phyloP scores from a whole-genome alignment of 345 rosid species.

The Passiflora organensis region DNA sequence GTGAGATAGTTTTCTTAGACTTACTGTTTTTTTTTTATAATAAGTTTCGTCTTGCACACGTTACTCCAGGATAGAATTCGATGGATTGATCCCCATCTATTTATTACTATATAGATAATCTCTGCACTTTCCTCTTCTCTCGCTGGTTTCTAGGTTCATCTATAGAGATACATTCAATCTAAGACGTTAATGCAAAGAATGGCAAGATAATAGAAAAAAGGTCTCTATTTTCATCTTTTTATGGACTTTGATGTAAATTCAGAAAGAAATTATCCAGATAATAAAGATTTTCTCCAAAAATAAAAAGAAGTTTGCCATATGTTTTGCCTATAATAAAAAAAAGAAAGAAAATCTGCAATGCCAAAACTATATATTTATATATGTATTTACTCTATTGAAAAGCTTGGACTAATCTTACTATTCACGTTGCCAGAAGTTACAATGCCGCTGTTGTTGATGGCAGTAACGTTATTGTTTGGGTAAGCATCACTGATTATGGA shows the following conservation, averaged over 20 bases:
- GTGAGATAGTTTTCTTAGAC: conserved; percentile 30
- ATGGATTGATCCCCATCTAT: no score
- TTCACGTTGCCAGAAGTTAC: conserved; percentile 19
- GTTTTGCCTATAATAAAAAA: conserved; percentile 2
- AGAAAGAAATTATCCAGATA: conserved; percentile 25
- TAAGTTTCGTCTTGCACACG: conserved; percentile 7
- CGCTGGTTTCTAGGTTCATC: no score
- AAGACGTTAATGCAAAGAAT: no score
- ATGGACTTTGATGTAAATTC: conserved; percentile 7
- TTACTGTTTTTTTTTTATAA: no score
- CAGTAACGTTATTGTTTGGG: conserved; percentile 13
- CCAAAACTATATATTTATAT: no score
- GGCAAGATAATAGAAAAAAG: neutral
- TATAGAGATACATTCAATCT: no score
- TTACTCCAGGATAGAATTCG: no score
- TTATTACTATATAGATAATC: no score
- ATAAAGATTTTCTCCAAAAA: conserved; percentile 7
- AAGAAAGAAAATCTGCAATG: neutral
- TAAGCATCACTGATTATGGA: conserved; percentile 44
- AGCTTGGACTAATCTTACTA: conserved; percentile 26
- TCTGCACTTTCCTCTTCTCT: no score
- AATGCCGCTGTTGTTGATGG: conserved; percentile 17
- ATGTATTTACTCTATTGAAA: conserved; percentile 24
- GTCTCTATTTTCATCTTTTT: neutral
- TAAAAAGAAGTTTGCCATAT: conserved; percentile 3